Base-by-base conservation (phyloP, 2,329 filamentous ascomycete genomes). In the Fusarium continuum region DNA sequence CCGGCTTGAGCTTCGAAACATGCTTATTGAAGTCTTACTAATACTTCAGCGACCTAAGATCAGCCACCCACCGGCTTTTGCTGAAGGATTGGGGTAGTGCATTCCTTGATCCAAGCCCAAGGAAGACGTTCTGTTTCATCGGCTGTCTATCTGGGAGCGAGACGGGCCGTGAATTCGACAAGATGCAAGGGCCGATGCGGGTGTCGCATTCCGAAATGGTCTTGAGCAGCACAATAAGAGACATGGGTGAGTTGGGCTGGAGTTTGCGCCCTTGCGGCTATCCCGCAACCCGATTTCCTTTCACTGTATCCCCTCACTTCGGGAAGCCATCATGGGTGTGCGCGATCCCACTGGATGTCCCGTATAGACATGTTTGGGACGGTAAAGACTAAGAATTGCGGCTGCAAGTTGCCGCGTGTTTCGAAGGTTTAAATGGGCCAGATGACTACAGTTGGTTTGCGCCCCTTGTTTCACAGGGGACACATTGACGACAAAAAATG, bases 1-100 rank as follows among this genome's bases (percentile, higher is more conserved):
- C 84, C 87, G 8, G 88, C 87, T 70, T 91, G 68, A 67, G 48
- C 45, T 58, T 39, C 39, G 76, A 75, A 60, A 25, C 28, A 38
- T 28, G 46, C 36, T 39, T 32, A 45, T 51, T 29, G 17, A 45
- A 54, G 45, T 55, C 63, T 65, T 61, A 56, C 59, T 53, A 54
- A 60, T 59, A 48, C 47, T 52, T 70, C 38, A 46, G 54, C 40
- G 28, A 45, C 36, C 28, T 36, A 54, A 38, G 29, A 44, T 43
- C 51, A 45, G 32, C 55, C 52, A 46, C 51, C 61, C 17, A 39
- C 57, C 54, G 51, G 54, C 40, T 55, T 39, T 36, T 26, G 54
- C 41, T 50, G 51, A 50, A 53, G 32, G 58, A 32, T 50, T 46
- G 44, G 48, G 51, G 29, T 14, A 45, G 32, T 32, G 17, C 29